Conservation (phyloP, 2,329 filamentous ascomycete species). For the Trichoderma lentiforme region DNA sequence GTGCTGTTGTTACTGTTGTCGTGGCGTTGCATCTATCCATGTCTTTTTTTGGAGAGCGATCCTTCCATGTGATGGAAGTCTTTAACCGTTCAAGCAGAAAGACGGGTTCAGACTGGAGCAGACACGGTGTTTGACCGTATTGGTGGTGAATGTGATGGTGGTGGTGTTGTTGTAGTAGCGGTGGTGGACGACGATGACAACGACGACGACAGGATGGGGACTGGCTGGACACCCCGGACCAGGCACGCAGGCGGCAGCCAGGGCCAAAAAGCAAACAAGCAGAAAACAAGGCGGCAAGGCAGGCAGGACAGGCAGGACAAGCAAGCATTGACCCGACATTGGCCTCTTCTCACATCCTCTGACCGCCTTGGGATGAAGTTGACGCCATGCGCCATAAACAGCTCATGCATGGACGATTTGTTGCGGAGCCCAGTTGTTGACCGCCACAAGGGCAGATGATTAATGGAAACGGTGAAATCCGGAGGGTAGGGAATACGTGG, state of each 20-base stretch:
- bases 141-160: background rate
- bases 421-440: slow-evolving; percentile 14
- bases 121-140: background rate
- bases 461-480: slow-evolving; percentile 12
- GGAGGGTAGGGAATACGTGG: slow-evolving; percentile 13
- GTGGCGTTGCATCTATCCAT: slow-evolving; percentile 15
- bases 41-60: slow-evolving; percentile 6
- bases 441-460: slow-evolving; percentile 15
- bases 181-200: slow-evolving; percentile 2
- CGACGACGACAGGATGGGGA: background rate
- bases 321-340: slow-evolving; percentile 4
- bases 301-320: background rate
- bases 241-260: slow-evolving; percentile 1
- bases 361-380: slow-evolving; percentile 14
- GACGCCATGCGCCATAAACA: slow-evolving; percentile 18
- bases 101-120: background rate
- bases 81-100: slow-evolving; percentile 9
- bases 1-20: slow-evolving; percentile 6
- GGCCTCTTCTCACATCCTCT: background rate
- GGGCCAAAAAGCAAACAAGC: background rate
- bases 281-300: background rate
- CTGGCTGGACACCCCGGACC: background rate
- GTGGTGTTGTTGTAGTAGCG: background rate
- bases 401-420: slow-evolving; percentile 17
- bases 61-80: background rate